Conservation (phyloP, 1,284 basidiomycete species). For the Ustilago xerochloae region DNA sequence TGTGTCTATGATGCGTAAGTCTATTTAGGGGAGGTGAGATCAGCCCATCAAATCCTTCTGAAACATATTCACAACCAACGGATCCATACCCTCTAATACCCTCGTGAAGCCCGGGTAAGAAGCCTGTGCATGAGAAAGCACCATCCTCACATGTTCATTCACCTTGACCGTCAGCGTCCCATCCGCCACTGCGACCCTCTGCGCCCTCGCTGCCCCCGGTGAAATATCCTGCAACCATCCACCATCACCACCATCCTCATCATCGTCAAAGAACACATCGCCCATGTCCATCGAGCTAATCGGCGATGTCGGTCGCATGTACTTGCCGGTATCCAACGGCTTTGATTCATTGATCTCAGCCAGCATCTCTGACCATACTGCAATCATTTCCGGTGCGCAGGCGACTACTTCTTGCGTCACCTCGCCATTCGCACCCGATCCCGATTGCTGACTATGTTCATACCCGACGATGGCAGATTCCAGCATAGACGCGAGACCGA, state of each 20-base stretch:
- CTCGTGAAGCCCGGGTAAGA: slow-evolving; percentile 28
- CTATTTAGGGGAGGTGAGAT: not conserved
- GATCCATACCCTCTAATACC: slow-evolving; percentile 53
- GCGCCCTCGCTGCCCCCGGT: slow-evolving; percentile 54
- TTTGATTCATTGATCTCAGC: slow-evolving; percentile 54
- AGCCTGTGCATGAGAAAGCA: slow-evolving; percentile 50
- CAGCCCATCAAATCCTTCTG: slow-evolving; percentile 48
- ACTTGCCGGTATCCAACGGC: slow-evolving; percentile 26
- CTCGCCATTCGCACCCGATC: not conserved
- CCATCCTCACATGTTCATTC: slow-evolving; percentile 35
- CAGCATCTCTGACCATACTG: slow-evolving; percentile 62
- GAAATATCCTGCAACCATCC: slow-evolving; percentile 60
- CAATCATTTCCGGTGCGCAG: slow-evolving; percentile 50
- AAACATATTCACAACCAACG: slow-evolving; percentile 61
- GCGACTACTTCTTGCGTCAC: slow-evolving; percentile 20
- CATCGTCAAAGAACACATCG: slow-evolving; percentile 39
- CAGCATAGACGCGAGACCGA: slow-evolving; percentile 56
- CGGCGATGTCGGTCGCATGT: slow-evolving; percentile 40
- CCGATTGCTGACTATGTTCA: slow-evolving; percentile 10
- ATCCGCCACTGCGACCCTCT: slow-evolving; percentile 46
- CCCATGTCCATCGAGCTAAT: slow-evolving; percentile 48
- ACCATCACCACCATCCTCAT: slow-evolving; percentile 32
- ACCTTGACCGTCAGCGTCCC: slow-evolving; percentile 44
- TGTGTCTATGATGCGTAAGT: not conserved
- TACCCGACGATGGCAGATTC: slow-evolving; percentile 22